Conservation (phyloP, 2,329 filamentous ascomycete genomes). For the Diaporthe amygdali region DNA sequence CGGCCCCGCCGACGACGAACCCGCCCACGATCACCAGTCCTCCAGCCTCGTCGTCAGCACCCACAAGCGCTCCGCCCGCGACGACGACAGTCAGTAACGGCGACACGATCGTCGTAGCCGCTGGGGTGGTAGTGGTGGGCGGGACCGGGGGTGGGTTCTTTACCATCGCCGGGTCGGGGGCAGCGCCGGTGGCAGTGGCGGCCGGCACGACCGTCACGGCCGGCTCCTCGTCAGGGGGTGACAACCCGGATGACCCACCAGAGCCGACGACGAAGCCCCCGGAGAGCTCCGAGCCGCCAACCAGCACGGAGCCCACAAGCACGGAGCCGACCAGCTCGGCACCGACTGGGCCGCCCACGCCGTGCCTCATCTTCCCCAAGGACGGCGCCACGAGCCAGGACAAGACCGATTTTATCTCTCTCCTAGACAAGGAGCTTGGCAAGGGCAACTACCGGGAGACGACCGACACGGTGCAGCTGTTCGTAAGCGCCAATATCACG, state of each 20-base stretch:
- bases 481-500: background rate
- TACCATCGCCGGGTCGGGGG: background rate
- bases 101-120: background rate
- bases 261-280: background rate
- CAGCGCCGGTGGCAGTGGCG: background rate
- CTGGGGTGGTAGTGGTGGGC: background rate
- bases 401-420: background rate
- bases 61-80: background rate
- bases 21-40: background rate
- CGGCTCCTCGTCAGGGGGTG: background rate
- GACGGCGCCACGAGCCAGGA: background rate
- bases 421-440: background rate
- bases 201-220: background rate
- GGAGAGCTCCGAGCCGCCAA: background rate
- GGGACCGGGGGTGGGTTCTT: background rate
- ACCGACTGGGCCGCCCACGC: background rate
- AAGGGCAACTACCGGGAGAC: background rate
- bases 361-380: conserved; percentile 1
- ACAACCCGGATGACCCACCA: background rate
- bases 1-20: background rate
- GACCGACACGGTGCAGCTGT: background rate
- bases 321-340: background rate
- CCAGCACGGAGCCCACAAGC: background rate
- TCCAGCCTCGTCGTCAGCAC: background rate
- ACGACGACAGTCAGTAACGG: conserved; percentile 6